Percentiles rank a stretch among this genome's conserved stretches.
Evolutionary conservation across 176 grass and related monocot genomes (phyloP).

Genomic region (Avena eriantha): DNA sequence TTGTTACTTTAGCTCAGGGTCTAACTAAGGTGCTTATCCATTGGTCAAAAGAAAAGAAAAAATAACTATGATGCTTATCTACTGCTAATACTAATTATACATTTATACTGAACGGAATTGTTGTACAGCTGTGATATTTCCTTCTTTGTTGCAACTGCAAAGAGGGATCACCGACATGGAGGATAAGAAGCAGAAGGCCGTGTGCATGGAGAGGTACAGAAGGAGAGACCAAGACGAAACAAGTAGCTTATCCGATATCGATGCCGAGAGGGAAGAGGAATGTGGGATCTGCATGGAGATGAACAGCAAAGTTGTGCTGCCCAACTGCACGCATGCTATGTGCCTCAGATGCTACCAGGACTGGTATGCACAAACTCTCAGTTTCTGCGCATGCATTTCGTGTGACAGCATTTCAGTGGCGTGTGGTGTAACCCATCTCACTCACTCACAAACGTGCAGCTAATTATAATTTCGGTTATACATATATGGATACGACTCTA

Average conservation of each 20-base stretch:
- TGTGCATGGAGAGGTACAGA: slow-evolving; percentile 71
- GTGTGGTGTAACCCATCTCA: slow-evolving; percentile 14
- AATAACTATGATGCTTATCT: background rate
- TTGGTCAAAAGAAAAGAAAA: background rate
- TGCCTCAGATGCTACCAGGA: slow-evolving; percentile 75
- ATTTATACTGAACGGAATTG: slow-evolving; percentile 7
- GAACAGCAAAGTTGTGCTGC: slow-evolving; percentile 83
- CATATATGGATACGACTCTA: background rate
- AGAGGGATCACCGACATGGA: slow-evolving; percentile 77
- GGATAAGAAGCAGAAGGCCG: slow-evolving; percentile 69
- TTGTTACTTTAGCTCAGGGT: slow-evolving; percentile 1
- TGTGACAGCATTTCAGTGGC: slow-evolving; percentile 32
- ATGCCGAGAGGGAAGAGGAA: slow-evolving; percentile 89
- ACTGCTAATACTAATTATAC: background rate
- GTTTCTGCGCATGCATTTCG: slow-evolving; percentile 33
- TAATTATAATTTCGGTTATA: background rate
- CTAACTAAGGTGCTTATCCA: background rate
- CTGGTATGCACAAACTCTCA: slow-evolving; percentile 47
- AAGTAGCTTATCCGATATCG: slow-evolving; percentile 65
- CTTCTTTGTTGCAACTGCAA: slow-evolving; percentile 89
- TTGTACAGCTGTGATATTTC: slow-evolving; percentile 80
- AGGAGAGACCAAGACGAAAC: slow-evolving; percentile 63
- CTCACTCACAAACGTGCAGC: slow-evolving; percentile 2
- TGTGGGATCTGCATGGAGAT: slow-evolving; percentile 89
- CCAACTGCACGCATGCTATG: slow-evolving; percentile 79